These are phyloP conservation scores for Parasarocladium wereldwijsianum DNA, from an alignment of 2,329 filamentous ascomycete genomes.

Conservation along the genomic window DNA sequence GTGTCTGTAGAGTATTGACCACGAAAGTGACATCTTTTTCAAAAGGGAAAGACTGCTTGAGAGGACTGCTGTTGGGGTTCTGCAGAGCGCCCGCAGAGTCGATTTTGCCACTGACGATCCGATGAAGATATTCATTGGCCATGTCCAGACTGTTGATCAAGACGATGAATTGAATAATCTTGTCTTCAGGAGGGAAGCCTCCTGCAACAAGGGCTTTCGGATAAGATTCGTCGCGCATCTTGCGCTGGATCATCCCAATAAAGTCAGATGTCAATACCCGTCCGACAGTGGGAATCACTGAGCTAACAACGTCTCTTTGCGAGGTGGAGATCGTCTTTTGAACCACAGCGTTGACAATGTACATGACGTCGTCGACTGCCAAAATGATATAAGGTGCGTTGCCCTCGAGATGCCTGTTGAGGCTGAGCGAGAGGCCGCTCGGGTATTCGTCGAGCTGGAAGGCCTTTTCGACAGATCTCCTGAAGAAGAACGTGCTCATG, in stretches of 20 bases:
- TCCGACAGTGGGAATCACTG: slow-evolving; percentile 63
- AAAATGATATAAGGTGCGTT: slow-evolving; percentile 87
- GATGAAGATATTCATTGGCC: slow-evolving; percentile 75
- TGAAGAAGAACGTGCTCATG: slow-evolving; percentile 94
- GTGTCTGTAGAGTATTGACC: slow-evolving; percentile 47
- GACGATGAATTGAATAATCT: slow-evolving; percentile 77
- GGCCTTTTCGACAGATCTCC: slow-evolving; percentile 89
- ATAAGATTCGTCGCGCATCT: slow-evolving; percentile 94
- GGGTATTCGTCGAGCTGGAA: slow-evolving; percentile 93
- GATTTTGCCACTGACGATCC: slow-evolving; percentile 64
- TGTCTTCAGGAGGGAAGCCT: slow-evolving; percentile 72
- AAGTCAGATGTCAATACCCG: slow-evolving; percentile 80
- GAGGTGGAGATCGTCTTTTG: slow-evolving; percentile 78
- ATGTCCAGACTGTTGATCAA: slow-evolving; percentile 93
- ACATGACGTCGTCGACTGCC: slow-evolving; percentile 97
- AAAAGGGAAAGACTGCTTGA: slow-evolving; percentile 64
- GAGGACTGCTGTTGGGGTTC: slow-evolving; percentile 20
- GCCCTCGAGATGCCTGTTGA: slow-evolving; percentile 54
- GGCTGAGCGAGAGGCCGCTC: slow-evolving; percentile 60
- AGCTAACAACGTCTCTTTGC: slow-evolving; percentile 62
- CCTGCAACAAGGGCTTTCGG: slow-evolving; percentile 67
- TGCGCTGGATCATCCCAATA: slow-evolving; percentile 90
- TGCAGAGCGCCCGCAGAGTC: slow-evolving; percentile 23
- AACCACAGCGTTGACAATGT: slow-evolving; percentile 87
- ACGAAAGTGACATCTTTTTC: slow-evolving; percentile 61